phyloP scores from a whole-genome alignment of 2,329 filamentous ascomycete species.

The Chrysoporthe austroafricana region DNA sequence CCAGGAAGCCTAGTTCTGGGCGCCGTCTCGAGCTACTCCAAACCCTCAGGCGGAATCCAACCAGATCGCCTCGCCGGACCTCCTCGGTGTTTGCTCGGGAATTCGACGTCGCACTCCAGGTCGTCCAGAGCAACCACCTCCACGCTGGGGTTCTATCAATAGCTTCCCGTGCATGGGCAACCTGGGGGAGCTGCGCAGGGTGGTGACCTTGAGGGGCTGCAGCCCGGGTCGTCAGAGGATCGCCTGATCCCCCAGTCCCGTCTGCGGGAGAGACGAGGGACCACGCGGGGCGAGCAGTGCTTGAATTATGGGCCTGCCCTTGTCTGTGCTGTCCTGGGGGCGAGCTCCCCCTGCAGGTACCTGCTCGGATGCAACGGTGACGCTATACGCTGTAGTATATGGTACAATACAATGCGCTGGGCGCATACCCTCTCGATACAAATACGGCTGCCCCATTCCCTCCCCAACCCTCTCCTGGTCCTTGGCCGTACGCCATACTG shows the following conservation, averaged over 20 bases:
- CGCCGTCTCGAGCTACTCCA: not conserved
- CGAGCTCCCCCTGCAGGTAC: not conserved
- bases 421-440: not conserved
- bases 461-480: too few relatives aligned
- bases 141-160: not conserved
- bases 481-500: not conserved
- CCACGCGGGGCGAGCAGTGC: slow-evolving; percentile 1
- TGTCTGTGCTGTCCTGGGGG: too few relatives aligned
- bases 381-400: slow-evolving; percentile 1
- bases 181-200: not conserved
- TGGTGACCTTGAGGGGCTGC: not conserved
- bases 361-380: slow-evolving; percentile 18
- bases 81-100: slow-evolving; percentile 23
- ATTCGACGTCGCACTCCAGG: not conserved
- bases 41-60: slow-evolving; percentile 8
- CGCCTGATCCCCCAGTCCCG: not conserved
- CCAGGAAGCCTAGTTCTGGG: slow-evolving; percentile 6
- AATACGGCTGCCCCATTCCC: too few relatives aligned
- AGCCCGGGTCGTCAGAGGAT: not conserved
- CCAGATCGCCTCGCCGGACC: slow-evolving; percentile 12
- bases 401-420: not conserved
- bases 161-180: too few relatives aligned
- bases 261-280: not conserved
- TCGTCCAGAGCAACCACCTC: too few relatives aligned
- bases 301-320: slow-evolving; percentile 15